A percentile compares a stretch with the other conserved stretches of the same genome.
phyloP scores from a whole-genome alignment of 306 rosid genomes.

The Ceratonia siliqua region DNA sequence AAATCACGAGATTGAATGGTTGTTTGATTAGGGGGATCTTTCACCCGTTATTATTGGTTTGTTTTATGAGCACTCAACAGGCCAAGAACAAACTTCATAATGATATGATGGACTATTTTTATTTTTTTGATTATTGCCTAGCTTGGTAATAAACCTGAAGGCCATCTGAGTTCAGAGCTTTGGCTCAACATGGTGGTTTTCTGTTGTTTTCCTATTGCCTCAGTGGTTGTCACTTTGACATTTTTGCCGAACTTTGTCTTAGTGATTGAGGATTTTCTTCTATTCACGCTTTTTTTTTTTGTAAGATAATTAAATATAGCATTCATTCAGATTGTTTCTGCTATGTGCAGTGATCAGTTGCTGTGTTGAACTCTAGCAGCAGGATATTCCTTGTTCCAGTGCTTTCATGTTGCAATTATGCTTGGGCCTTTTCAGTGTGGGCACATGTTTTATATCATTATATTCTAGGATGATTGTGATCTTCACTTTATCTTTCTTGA shows the following conservation, averaged over 20 bases:
- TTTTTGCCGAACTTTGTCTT: neutral
- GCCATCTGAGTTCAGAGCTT: neutral
- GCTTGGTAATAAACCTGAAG: neutral
- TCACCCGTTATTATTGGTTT: no score
- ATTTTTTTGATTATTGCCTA: neutral
- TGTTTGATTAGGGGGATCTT: neutral
- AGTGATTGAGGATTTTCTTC: neutral
- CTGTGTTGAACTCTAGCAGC: neutral
- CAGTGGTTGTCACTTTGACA: neutral
- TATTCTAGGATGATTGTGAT: neutral
- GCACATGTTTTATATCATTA: neutral
- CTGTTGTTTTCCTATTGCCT: no score
- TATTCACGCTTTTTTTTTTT: no score
- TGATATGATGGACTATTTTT: neutral
- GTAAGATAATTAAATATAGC: neutral
- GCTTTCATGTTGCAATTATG: neutral
- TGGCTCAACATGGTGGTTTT: neutral
- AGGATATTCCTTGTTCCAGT: neutral
- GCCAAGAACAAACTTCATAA: neutral
- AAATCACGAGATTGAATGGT: neutral
- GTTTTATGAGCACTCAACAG: neutral
- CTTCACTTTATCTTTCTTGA: neutral
- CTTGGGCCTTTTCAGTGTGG: neutral
- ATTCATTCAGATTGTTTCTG: neutral
- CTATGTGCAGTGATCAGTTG: slow-evolving; percentile 21